A percentile compares a stretch with the other conserved stretches of the same genome.
Evolutionary conservation across 306 rosid species (phyloP).

Genomic region (Lathyrus tuberosus): DNA sequence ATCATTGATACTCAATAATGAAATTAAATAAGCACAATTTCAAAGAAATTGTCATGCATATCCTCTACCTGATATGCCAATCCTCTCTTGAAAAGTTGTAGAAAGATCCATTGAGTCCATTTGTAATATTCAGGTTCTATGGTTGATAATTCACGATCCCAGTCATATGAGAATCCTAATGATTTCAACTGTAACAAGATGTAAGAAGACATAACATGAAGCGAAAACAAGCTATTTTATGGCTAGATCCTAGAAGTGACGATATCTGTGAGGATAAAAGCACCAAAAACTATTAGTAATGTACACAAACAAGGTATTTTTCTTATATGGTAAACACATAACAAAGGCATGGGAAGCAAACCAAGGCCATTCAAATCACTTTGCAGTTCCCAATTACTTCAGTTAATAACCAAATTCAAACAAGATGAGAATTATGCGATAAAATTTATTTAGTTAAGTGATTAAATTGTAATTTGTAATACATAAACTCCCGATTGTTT

Average conservation of each 20-base stretch:
- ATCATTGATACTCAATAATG: conserved; percentile 24
- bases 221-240: conserved; percentile 34
- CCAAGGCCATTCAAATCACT: conserved; percentile 30
- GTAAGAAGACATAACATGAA: conserved; percentile 40
- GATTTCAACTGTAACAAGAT: conserved; percentile 77
- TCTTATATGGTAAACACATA: conserved; percentile 16
- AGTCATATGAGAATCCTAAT: conserved; percentile 93
- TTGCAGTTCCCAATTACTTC: neutral
- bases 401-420: conserved; percentile 37
- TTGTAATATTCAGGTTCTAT: conserved; percentile 89
- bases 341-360: conserved; percentile 8
- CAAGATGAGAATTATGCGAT: neutral
- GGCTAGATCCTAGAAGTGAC: conserved; percentile 6
- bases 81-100: conserved; percentile 90
- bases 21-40: conserved; percentile 25
- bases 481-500: neutral
- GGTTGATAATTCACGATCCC: conserved; percentile 97
- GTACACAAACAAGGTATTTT: conserved; percentile 17
- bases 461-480: neutral
- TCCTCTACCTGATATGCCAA: conserved; percentile 86
- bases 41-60: conserved; percentile 34
- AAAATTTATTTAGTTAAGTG: conserved; percentile 15
- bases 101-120: conserved; percentile 99
- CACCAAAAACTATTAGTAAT: conserved; percentile 1
- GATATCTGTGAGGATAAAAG: neutral